A percentile compares a stretch with the other conserved stretches of the same genome.
Evolutionary conservation across 495 filamentous ascomycete species (phyloP).

Genomic region (Articulospora tetracladia): DNA sequence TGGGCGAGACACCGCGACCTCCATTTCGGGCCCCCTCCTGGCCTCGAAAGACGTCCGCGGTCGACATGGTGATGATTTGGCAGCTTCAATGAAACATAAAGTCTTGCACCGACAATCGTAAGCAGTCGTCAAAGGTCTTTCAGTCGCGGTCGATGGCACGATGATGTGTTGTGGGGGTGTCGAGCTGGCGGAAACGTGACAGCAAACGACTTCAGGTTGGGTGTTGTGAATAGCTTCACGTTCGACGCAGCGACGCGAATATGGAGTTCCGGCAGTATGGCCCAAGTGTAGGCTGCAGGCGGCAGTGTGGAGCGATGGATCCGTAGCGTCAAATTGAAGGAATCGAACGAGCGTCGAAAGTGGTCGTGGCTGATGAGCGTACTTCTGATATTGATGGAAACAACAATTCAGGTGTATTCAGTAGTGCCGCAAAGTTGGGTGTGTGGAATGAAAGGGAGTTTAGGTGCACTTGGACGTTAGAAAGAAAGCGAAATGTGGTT

Average conservation of each 20-base stretch:
- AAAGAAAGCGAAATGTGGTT: not conserved
- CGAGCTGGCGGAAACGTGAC: slow-evolving; percentile 15
- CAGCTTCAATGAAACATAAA: not conserved
- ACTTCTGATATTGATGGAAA: not conserved
- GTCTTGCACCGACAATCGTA: no score
- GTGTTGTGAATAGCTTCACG: slow-evolving; percentile 24
- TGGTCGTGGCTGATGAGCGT: slow-evolving; percentile 1
- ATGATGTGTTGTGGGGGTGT: not conserved
- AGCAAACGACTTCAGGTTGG: slow-evolving; percentile 3
- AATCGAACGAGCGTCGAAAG: slow-evolving; percentile 10
- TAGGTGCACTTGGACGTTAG: no score
- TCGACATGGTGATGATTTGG: not conserved
- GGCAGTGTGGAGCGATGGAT: not conserved
- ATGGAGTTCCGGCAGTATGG: not conserved
- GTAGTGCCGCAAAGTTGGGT: no score
- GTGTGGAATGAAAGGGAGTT: no score
- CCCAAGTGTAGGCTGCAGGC: not conserved
- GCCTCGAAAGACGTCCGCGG: not conserved
- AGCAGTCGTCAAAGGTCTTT: no score
- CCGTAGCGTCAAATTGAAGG: slow-evolving; percentile 2
- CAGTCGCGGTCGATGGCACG: no score
- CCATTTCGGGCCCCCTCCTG: slow-evolving; percentile 10
- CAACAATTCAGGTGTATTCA: not conserved
- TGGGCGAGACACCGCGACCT: slow-evolving; percentile 9
- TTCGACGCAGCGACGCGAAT: slow-evolving; percentile 14